Base-by-base conservation (phyloP, 371 early-diverging fungal species). In the Rhizopus arrhizus region DNA sequence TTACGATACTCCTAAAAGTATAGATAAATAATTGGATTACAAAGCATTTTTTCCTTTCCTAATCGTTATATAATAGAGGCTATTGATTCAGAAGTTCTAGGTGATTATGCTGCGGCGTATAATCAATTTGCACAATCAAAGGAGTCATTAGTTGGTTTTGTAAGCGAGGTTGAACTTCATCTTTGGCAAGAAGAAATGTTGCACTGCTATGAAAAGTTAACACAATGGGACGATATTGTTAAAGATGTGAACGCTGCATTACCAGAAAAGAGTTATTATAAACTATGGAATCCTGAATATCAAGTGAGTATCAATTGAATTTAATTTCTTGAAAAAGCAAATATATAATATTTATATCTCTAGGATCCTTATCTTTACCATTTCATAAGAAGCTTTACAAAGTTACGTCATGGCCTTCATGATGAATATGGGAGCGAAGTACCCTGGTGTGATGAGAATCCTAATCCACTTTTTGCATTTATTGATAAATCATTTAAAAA, bases 221-320 rank as follows among this genome's bases (percentile, higher is more conserved):
- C 83, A 1, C 74, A 85, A 48, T 91, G 90, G 89, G 84, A 84
- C 15, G 69, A 68, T 11, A 70, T 91, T 15, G 79, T 78, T 15
- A 63, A 57, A 1, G 67, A 69, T 56, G 73, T 85, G 12, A 61
- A 72, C 46, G 58, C 65, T 5, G 80, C 77, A 41, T 41, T 86
- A 46, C 36, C 53, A 5, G 77, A 82, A 0, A 64, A 70, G 15
- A 59, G 84, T 35, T 61, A 70, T 7, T 60, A 67, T 0, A 51
- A 51, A 4, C 45, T 88, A 4, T 91, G 90, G 90, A 69, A 76
- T 11, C 65, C 68, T 6, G 75, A 79, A 10, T 74, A 77, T 16
- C 70, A 72, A 58, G 74, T 70, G 61, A 61, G 43, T 22, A 13
- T 2, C 8, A n/a, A 13, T 43, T 56, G 15, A 7, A 5, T 12